phyloP scores from a whole-genome alignment of 1,139 yeast genomes.

The Lodderomyces parapsilosis region DNA sequence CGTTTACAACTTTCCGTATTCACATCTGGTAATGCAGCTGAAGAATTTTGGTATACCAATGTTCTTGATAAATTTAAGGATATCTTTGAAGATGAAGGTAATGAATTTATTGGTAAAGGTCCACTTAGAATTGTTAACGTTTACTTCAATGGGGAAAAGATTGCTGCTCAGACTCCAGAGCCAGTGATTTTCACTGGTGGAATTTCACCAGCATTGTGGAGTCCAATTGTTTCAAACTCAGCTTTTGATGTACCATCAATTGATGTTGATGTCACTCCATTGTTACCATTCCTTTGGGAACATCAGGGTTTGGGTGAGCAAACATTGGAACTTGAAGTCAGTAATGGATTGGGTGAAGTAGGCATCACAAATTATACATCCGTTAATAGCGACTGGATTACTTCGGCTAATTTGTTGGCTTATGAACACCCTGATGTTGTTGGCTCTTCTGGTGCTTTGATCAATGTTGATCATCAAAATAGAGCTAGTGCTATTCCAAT shows the following conservation, averaged over 20 bases:
- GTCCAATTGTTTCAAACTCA: constrained; percentile 67
- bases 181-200: constrained; percentile 79
- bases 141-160: constrained; percentile 47
- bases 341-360: constrained; percentile 55
- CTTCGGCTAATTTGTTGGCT: constrained; percentile 61
- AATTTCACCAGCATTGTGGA: constrained; percentile 74
- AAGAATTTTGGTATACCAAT: constrained; percentile 82
- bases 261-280: constrained; percentile 65
- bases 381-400: constrained; percentile 67
- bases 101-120: constrained; percentile 57
- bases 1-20: constrained; percentile 58
- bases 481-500: constrained; percentile 18
- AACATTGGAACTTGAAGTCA: constrained; percentile 45
- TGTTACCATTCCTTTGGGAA: constrained; percentile 63
- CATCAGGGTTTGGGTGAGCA: constrained; percentile 21
- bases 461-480: constrained; percentile 20
- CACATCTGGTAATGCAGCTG: constrained; percentile 74
- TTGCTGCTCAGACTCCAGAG: constrained; percentile 53
- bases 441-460: constrained; percentile 38
- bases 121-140: constrained; percentile 58
- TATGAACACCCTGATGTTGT: constrained; percentile 53
- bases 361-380: constrained; percentile 19
- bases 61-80: constrained; percentile 48
- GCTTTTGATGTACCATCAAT: constrained; percentile 72
- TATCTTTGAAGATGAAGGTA: constrained; percentile 34